Conservation (phyloP, 208 protist genomes). For the Crithidia acanthocephali region DNA sequence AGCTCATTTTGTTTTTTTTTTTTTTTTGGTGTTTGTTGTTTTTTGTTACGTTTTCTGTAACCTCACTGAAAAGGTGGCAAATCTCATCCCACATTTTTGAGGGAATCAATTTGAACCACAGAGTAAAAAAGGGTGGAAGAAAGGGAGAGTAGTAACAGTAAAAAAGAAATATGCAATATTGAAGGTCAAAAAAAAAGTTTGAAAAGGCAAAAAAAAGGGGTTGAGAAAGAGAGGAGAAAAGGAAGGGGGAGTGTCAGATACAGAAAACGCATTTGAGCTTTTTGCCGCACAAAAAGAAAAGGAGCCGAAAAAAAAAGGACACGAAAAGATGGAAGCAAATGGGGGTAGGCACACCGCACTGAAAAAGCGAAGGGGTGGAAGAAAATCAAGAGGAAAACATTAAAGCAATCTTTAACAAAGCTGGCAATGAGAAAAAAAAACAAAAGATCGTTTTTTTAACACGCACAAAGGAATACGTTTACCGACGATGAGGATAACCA, state of each 20-base stretch:
- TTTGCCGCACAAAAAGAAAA: conserved; percentile 1
- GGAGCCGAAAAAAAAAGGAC: background rate
- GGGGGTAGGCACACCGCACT: background rate
- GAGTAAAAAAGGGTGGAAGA: background rate
- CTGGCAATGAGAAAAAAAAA: background rate
- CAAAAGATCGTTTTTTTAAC: too few relatives aligned
- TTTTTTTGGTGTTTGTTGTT: too few relatives aligned
- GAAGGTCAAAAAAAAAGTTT: background rate
- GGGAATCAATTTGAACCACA: background rate
- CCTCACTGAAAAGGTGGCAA: background rate
- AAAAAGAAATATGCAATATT: background rate
- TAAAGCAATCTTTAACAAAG: background rate
- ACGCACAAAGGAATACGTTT: background rate
- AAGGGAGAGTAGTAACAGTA: background rate
- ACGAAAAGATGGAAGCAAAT: background rate
- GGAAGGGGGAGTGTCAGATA: conserved; percentile 6
- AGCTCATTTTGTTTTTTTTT: background rate
- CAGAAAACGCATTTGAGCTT: conserved; percentile 3
- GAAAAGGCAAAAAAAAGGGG: background rate
- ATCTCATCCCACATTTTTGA: background rate
- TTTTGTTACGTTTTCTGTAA: conserved; percentile 3
- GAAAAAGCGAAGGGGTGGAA: conserved; percentile 3
- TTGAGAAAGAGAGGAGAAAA: conserved; percentile 11
- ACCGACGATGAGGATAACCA: background rate
- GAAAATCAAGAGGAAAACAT: background rate